Conservation (phyloP, 371 early-diverging fungal genomes). For the Capillidium rhysosporum region DNA sequence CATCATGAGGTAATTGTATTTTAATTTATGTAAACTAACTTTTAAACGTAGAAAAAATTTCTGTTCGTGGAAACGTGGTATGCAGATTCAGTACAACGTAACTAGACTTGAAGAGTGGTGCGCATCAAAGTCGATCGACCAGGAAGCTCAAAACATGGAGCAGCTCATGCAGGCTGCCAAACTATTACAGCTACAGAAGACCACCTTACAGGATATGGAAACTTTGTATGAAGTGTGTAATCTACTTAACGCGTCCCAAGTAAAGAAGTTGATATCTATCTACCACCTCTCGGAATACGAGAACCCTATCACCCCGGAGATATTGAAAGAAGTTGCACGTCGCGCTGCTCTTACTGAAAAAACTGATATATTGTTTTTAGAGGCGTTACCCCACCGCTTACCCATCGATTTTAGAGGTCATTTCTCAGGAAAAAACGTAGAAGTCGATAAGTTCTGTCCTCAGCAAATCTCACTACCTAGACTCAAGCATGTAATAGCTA, state of each 20-base stretch:
- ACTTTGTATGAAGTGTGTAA: constrained; percentile 92
- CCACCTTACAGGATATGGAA: constrained; percentile 73
- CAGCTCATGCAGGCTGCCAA: constrained; percentile 88
- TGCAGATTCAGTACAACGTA: constrained; percentile 96
- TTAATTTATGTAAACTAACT: constrained; percentile 11
- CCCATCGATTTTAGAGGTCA: constrained; percentile 4
- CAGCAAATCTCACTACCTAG: neutral
- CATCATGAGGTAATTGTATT: constrained; percentile 56
- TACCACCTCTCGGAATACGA: constrained; percentile 61
- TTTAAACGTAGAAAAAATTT: constrained; percentile 23
- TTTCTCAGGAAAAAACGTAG: constrained; percentile 5
- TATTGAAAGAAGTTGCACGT: constrained; percentile 73
- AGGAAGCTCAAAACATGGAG: constrained; percentile 73
- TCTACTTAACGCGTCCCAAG: constrained; percentile 79
- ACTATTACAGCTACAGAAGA: constrained; percentile 83
- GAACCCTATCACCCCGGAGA: constrained; percentile 71
- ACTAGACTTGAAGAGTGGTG: constrained; percentile 94
- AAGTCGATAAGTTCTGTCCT: constrained; percentile 5
- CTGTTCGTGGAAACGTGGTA: constrained; percentile 75
- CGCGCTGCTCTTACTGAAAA: constrained; percentile 68
- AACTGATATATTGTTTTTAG: constrained; percentile 67
- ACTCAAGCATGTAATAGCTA: neutral
- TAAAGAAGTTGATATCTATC: constrained; percentile 78
- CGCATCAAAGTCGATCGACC: constrained; percentile 69
- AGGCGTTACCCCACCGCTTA: constrained; percentile 34